phyloP scores from a whole-genome alignment of 768 basidiomycete genomes.

The Leucocoprinus leucothites region DNA sequence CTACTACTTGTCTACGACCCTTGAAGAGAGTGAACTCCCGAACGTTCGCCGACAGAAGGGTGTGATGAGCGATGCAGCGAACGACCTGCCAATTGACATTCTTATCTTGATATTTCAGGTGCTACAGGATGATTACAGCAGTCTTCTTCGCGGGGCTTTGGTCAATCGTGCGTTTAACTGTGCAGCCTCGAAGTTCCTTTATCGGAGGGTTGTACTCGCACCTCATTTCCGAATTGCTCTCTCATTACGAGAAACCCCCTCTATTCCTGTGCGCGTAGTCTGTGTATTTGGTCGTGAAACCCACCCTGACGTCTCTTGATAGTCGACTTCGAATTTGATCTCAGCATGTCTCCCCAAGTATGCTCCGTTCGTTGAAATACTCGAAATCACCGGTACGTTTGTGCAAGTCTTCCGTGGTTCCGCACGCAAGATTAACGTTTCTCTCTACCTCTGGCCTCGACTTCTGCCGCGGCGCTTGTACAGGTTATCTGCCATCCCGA shows the following conservation, averaged over 20 bases:
- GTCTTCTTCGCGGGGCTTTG: constrained; percentile 39
- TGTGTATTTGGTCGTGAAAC: no score
- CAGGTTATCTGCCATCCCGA: constrained; percentile 14
- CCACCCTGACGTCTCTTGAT: not conserved
- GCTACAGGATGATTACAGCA: constrained; percentile 29
- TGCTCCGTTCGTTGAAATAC: constrained; percentile 34
- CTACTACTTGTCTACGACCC: not conserved
- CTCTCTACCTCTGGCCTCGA: no score
- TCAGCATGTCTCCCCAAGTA: constrained; percentile 40
- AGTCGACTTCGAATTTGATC: constrained; percentile 34
- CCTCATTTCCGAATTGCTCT: constrained; percentile 26
- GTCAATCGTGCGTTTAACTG: constrained; percentile 44
- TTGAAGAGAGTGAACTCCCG: no score
- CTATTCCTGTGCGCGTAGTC: not conserved
- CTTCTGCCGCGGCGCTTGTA: not conserved
- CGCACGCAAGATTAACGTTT: no score
- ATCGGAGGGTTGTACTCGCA: constrained; percentile 39
- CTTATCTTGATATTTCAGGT: constrained; percentile 30
- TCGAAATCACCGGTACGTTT: constrained; percentile 46
- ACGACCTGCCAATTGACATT: constrained; percentile 29
- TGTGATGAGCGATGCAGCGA: constrained; percentile 1
- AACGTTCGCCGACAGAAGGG: not conserved
- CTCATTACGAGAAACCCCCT: constrained; percentile 31
- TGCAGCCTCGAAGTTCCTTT: constrained; percentile 44
- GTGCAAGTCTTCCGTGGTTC: not conserved